Base-by-base conservation (phyloP, 768 basidiomycete genomes). In the Suillus ampliporus region DNA sequence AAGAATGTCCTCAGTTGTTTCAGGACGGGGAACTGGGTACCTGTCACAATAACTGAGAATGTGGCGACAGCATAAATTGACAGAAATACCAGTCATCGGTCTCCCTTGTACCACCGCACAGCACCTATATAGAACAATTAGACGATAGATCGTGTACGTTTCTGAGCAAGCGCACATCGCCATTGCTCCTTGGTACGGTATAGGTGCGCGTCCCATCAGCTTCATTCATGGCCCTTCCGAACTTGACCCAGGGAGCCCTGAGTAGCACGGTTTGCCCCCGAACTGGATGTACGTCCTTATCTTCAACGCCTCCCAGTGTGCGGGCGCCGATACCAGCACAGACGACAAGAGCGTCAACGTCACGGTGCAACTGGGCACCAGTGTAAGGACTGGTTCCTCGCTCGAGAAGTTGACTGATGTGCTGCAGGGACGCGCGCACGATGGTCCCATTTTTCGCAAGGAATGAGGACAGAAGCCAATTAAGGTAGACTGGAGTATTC, bases 321-420 rank as follows among this genome's bases (percentile, higher is more conserved):
- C 82, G 76, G 19, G 85, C 82, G 3, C 85, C 85, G 26, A 95
- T 74, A 0, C 93, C 93, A 0, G 85, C 81, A 67, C 91, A 94
- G 11, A 89, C 84, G 8, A 95, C 72, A 1, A 94, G 70, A 0
- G 87, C 91, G 54, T 86, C 83, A 0, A 71, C 71, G 46, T 31
- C 26, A n/a, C 14, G 19, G 6, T 21, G 15, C n/a, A 7, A 34
- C n/a, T 44, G 23, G 2, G 28, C 62, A 8, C 68, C 69, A 23
- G 63, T 60, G 5, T 15, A 60, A 3, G 50, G 61, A 17, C 47
- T 26, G 19, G 34, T 47, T 8, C 58, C 62, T 5, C 65, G 61
- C 60, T 64, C 34, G 61, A 65, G 7, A 21, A 92, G 78, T 69
- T 92, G 87, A 34, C 81, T 76, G 62, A 94, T 83, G 64, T 93